These are phyloP conservation scores for Amylocystis lapponica DNA, from an alignment of 768 basidiomycete species.

Conservation along the genomic window DNA sequence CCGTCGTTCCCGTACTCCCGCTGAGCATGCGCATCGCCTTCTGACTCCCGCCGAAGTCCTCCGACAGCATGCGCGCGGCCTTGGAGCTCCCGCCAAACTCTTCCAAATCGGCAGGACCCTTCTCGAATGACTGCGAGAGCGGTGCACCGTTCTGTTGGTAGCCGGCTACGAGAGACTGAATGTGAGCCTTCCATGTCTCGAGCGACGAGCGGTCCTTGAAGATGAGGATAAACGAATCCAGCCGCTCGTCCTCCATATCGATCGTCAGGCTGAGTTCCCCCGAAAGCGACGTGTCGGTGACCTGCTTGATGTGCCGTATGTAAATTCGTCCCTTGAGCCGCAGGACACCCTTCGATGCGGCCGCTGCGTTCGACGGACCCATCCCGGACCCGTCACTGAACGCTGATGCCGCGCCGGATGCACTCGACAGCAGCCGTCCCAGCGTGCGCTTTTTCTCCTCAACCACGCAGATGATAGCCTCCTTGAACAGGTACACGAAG, in stretches of 20 bases:
- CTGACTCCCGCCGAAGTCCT: slow-evolving; percentile 74
- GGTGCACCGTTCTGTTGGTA: slow-evolving; percentile 53
- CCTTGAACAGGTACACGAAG: slow-evolving; percentile 94
- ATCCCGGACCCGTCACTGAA: slow-evolving; percentile 43
- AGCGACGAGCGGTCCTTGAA: slow-evolving; percentile 89
- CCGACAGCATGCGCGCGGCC: slow-evolving; percentile 64
- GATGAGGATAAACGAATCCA: slow-evolving; percentile 93
- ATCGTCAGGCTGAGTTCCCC: slow-evolving; percentile 93
- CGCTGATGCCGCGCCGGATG: slow-evolving; percentile 34
- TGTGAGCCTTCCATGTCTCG: slow-evolving; percentile 83
- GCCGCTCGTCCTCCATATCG: slow-evolving; percentile 91
- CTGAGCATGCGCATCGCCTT: slow-evolving; percentile 79
- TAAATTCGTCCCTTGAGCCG: slow-evolving; percentile 94
- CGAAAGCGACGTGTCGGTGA: slow-evolving; percentile 70
- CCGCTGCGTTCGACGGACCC: slow-evolving; percentile 19
- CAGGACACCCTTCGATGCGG: slow-evolving; percentile 52
- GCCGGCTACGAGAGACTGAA: slow-evolving; percentile 69
- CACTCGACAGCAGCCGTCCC: slow-evolving; percentile 64
- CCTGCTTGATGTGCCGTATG: slow-evolving; percentile 87
- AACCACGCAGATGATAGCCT: slow-evolving; percentile 95
- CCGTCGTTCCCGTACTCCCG: slow-evolving; percentile 58
- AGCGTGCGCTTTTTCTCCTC: slow-evolving; percentile 90
- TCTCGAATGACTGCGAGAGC: slow-evolving; percentile 3
- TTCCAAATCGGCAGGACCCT: slow-evolving; percentile 36
- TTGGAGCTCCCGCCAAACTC: slow-evolving; percentile 76